Conservation (phyloP, 1,139 yeast species). For the Hanseniaspora gamundiae region DNA sequence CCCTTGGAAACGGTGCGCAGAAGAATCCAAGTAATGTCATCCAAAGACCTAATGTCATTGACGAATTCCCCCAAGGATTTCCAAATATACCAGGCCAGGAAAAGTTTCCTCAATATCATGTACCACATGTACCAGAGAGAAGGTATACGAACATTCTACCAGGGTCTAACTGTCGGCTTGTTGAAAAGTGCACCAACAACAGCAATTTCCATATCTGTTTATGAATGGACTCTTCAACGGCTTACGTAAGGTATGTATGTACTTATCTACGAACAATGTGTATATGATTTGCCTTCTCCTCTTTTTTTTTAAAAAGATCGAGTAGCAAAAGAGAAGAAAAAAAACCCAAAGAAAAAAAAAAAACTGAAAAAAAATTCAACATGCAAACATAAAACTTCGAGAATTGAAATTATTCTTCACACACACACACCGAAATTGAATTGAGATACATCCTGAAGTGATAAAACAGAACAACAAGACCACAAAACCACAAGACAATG, state of each 20-base stretch:
- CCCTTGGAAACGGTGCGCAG: constrained; percentile 81
- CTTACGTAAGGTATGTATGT: not conserved
- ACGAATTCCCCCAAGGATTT: constrained; percentile 18
- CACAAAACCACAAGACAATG: no score
- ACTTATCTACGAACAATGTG: not conserved
- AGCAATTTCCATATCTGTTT: constrained; percentile 63
- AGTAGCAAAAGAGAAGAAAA: not conserved
- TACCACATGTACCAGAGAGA: constrained; percentile 36
- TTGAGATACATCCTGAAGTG: no score
- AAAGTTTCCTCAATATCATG: constrained; percentile 23
- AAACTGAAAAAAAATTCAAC: no score
- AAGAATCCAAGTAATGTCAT: constrained; percentile 55
- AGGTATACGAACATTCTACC: constrained; percentile 58
- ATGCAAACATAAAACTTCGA: no score
- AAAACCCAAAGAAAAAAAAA: not conserved
- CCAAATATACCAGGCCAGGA: constrained; percentile 11
- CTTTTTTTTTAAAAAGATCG: no score
- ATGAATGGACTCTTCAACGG: constrained; percentile 33
- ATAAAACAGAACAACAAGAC: no score
- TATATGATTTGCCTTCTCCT: no score
- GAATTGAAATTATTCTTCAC: no score
- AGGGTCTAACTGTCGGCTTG: constrained; percentile 58
- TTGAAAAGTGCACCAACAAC: constrained; percentile 76
- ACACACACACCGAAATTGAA: no score
- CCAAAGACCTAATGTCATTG: constrained; percentile 19